phyloP scores from a whole-genome alignment of 345 rosid genomes.

The Camelina laxa region DNA sequence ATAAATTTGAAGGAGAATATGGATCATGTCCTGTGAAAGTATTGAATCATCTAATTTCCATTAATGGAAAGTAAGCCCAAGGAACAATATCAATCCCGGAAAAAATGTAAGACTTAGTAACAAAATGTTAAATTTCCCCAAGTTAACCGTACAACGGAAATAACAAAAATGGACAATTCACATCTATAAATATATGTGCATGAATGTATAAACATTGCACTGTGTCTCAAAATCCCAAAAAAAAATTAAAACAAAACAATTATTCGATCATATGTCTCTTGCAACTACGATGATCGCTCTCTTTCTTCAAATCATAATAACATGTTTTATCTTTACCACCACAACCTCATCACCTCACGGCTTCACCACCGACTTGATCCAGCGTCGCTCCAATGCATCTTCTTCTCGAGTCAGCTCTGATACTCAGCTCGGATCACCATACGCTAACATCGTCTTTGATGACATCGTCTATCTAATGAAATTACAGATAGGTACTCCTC shows the following conservation, averaged over 20 bases:
- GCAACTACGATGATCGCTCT: background rate
- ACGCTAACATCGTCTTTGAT: background rate
- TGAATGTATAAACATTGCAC: too few relatives aligned
- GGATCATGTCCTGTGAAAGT: conserved; percentile 14
- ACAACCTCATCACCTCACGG: conserved; percentile 26
- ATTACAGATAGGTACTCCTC: conserved; percentile 18
- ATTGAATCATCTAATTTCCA: background rate
- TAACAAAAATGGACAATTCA: too few relatives aligned
- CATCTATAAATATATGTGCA: too few relatives aligned
- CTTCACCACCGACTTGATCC: conserved; percentile 33
- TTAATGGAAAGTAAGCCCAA: background rate
- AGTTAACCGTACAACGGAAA: too few relatives aligned
- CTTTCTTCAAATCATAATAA: conserved; percentile 11
- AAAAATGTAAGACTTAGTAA: background rate
- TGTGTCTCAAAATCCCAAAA: too few relatives aligned
- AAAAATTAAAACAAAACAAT: too few relatives aligned
- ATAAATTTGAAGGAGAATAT: background rate
- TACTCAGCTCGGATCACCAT: conserved; percentile 6
- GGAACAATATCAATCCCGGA: background rate
- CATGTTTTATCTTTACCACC: conserved; percentile 14
- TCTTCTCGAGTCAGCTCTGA: background rate
- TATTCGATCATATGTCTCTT: background rate
- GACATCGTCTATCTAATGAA: background rate
- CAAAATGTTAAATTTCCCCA: too few relatives aligned
- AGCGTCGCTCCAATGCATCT: conserved; percentile 12